Conservation (phyloP, 176 grass and related monocot genomes). For the Elaeis guineensis region DNA sequence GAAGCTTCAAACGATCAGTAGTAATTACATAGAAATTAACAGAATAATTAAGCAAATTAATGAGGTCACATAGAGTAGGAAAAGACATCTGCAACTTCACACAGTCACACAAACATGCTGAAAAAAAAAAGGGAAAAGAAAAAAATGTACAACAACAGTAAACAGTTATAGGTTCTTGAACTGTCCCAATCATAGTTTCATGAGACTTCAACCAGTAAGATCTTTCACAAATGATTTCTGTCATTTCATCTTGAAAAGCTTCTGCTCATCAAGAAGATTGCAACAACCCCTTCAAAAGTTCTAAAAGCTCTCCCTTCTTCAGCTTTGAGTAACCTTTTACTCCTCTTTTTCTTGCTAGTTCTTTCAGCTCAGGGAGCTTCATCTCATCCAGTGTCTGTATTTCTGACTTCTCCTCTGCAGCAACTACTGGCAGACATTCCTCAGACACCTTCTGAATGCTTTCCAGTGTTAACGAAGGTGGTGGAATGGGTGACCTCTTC, state of each 20-base stretch:
- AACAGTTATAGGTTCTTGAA: background rate
- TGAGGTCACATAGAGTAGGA: no score
- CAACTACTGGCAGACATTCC: background rate
- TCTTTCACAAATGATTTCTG: background rate
- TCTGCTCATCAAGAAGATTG: slow-evolving; percentile 6
- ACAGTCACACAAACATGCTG: no score
- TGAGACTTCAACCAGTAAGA: background rate
- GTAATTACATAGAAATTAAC: no score
- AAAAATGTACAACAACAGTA: no score
- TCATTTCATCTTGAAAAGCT: background rate
- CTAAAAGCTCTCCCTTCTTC: slow-evolving; percentile 56
- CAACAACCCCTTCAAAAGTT: slow-evolving; percentile 31
- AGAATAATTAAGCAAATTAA: no score
- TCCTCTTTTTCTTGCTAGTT: slow-evolving; percentile 37
- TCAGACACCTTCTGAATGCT: background rate
- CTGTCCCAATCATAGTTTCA: background rate
- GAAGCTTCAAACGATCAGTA: no score
- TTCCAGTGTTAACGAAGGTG: background rate
- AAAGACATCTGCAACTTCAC: no score
- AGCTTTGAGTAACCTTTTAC: slow-evolving; percentile 64
- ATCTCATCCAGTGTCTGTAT: slow-evolving; percentile 32
- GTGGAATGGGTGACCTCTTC: slow-evolving; percentile 21
- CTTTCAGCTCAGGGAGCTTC: slow-evolving; percentile 52
- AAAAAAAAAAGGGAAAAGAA: no score
- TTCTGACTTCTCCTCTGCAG: background rate